Percentiles rank a stretch among this genome's conserved stretches.
Conservation (phyloP, 2,329 filamentous ascomycete species). For the Tolypocladium paradoxum region DNA sequence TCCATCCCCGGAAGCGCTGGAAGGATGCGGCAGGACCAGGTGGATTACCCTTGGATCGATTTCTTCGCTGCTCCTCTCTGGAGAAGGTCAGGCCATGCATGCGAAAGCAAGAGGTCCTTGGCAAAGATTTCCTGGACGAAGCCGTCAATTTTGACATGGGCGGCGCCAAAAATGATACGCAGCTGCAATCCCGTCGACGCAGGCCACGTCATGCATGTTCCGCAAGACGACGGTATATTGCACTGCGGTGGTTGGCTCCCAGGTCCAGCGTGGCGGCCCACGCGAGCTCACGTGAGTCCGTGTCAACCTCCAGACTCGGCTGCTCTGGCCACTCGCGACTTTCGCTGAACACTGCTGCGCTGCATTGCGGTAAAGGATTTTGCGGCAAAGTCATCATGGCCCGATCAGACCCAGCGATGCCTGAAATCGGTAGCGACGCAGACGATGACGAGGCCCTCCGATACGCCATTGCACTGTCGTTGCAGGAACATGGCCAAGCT, state of each 20-base stretch:
- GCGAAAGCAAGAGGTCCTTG: conserved; percentile 34
- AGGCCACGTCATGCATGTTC: conserved; percentile 61
- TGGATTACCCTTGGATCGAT: neutral
- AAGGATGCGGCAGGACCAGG: neutral
- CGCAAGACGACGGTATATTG: conserved; percentile 14
- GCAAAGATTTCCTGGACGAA: conserved; percentile 35
- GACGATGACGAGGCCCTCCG: conserved; percentile 51
- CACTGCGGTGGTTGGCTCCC: neutral
- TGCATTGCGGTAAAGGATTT: neutral
- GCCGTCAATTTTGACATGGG: conserved; percentile 50
- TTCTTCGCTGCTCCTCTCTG: conserved; percentile 20
- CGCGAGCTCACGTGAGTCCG: conserved; percentile 17
- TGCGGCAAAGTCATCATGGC: neutral
- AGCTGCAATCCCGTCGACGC: conserved; percentile 59
- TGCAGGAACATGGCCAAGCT: conserved; percentile 20
- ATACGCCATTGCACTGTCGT: conserved; percentile 48
- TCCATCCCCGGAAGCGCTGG: neutral
- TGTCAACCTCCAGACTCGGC: conserved; percentile 3
- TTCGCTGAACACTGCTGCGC: neutral
- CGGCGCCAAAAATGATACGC: conserved; percentile 59
- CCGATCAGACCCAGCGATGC: conserved; percentile 3
- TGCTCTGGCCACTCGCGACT: neutral
- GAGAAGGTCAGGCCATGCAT: conserved; percentile 33
- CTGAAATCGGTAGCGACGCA: conserved; percentile 19
- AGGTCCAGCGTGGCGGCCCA: neutral